Evolutionary conservation across 768 basidiomycete species (phyloP).

Genomic region (Amanita subjunquillea): DNA sequence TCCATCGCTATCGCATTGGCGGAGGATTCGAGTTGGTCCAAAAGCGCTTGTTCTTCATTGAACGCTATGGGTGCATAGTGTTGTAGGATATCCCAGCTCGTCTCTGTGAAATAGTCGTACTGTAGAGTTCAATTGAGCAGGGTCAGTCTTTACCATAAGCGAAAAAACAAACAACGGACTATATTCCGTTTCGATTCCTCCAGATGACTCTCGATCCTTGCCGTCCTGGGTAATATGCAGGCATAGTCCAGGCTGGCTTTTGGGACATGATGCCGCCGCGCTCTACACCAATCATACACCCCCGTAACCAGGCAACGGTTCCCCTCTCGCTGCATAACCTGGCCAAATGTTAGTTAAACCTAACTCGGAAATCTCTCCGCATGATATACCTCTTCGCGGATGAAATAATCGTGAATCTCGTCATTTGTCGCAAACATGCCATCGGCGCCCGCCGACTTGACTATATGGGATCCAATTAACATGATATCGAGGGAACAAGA

Average conservation of each 20-base stretch:
- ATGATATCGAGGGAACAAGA: too few species aligned
- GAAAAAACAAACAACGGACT: not conserved
- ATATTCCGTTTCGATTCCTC: slow-evolving; percentile 1
- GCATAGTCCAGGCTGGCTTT: slow-evolving; percentile 6
- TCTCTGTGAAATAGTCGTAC: slow-evolving; percentile 1
- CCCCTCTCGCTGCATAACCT: slow-evolving; percentile 4
- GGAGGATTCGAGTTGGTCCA: slow-evolving; percentile 1
- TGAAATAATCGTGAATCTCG: slow-evolving; percentile 1
- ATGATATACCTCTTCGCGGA: slow-evolving; percentile 3
- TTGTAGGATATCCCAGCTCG: slow-evolving; percentile 5
- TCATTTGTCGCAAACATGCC: not conserved
- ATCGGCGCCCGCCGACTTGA: slow-evolving; percentile 3
- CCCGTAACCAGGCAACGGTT: slow-evolving; percentile 2
- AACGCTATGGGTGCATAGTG: not conserved
- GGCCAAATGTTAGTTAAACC: not conserved
- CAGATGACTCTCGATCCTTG: not conserved
- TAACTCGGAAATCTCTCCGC: not conserved
- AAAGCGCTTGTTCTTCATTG: not conserved
- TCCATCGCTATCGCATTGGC: slow-evolving; percentile 4
- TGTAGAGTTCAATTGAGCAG: not conserved
- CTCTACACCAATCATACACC: slow-evolving; percentile 5
- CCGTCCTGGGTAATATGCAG: slow-evolving; percentile 4
- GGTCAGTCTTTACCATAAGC: not conserved
- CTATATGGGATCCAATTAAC: too few species aligned
- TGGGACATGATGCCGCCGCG: slow-evolving; percentile 3